Base-by-base conservation (phyloP, 192 early-diverging fungal genomes). In the Lunasporangiospora selenospora region DNA sequence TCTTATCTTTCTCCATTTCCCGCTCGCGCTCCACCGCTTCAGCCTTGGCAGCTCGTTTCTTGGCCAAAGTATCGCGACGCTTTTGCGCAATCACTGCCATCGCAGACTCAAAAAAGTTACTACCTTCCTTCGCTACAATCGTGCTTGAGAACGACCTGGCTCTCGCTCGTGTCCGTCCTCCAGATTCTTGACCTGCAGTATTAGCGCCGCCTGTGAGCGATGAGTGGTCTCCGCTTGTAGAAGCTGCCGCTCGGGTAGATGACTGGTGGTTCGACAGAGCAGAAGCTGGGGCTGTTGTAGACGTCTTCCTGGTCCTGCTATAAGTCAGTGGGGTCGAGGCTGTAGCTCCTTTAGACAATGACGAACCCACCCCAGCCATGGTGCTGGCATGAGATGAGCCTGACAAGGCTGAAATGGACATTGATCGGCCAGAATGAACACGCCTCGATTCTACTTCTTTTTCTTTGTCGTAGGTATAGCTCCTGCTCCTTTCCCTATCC, bases 81-180 rank as follows among this genome's bases (percentile, higher is more conserved):
- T 70, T 70, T 8, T 54, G 50, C 1, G 53, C 38, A 24, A 70
- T 70, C 3, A 46, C 18, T 7, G 38, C 66, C 26, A 61, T 27
- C 7, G 58, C 58, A 29, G 52, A 50, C 6, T 70, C 58, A 27
- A 55, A 70, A 29, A 70, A 70, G 21, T 61, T 60, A 27, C 36
- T 53, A 16, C 48, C 55, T 4, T 70, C 66, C 13, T 29, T 31
- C 0, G 52, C 34, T 16, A 19, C 21, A 32, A 70, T 53, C 13
- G 57, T 61, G 24, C 30, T 61, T 0, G 58, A 54, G 38, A 70
- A 70, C 29, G 52, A 67, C 27, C 57, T 31, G 13, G 31, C 23
- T 27, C 46, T 43, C 5, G 44, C 44, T 19, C 45, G 46, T 12
- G 38, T 65, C 13, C 32, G 63, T 30, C 37, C 62, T 10, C 62